Conservation (phyloP, 805 yeast genomes). For the Candida pseudofarinosa region DNA sequence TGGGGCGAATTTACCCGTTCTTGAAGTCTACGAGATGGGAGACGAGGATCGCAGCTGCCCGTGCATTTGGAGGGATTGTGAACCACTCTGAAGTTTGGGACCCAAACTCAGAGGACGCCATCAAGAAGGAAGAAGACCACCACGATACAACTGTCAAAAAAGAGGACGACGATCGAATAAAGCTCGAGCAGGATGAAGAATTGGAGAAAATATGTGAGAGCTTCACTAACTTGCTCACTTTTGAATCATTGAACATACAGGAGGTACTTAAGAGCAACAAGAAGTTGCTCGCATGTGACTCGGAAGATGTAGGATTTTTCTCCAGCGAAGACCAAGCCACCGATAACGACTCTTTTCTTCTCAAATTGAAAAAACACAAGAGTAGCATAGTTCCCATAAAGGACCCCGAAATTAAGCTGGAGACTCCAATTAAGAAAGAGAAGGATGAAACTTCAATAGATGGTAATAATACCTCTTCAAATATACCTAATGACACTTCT, state of each 20-base stretch:
- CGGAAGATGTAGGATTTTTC: conserved; percentile 29
- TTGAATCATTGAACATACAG: conserved; percentile 47
- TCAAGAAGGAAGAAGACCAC: conserved; percentile 17
- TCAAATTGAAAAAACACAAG: conserved; percentile 49
- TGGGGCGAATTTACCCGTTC: conserved; percentile 90
- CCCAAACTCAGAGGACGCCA: conserved; percentile 52
- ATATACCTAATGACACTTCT: conserved; percentile 2
- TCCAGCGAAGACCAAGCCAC: conserved; percentile 8
- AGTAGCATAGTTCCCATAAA: conserved; percentile 23
- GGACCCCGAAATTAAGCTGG: conserved; percentile 7
- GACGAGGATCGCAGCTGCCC: conserved; percentile 89
- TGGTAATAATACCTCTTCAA: neutral
- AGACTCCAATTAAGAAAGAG: conserved; percentile 7
- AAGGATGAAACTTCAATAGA: conserved; percentile 2
- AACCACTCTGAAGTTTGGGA: conserved; percentile 78
- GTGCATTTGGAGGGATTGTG: conserved; percentile 92
- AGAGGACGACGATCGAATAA: conserved; percentile 21
- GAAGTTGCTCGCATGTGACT: conserved; percentile 63
- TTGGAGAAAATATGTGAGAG: conserved; percentile 38
- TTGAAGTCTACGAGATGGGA: conserved; percentile 87
- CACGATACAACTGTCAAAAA: conserved; percentile 7
- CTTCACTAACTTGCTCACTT: conserved; percentile 38
- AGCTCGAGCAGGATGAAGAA: conserved; percentile 42
- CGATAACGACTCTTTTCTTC: conserved; percentile 33
- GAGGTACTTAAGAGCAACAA: conserved; percentile 49